These are phyloP conservation scores for Colletotrichum endophyticum DNA, from an alignment of 2,329 filamentous ascomycete genomes.

Conservation along the genomic window DNA sequence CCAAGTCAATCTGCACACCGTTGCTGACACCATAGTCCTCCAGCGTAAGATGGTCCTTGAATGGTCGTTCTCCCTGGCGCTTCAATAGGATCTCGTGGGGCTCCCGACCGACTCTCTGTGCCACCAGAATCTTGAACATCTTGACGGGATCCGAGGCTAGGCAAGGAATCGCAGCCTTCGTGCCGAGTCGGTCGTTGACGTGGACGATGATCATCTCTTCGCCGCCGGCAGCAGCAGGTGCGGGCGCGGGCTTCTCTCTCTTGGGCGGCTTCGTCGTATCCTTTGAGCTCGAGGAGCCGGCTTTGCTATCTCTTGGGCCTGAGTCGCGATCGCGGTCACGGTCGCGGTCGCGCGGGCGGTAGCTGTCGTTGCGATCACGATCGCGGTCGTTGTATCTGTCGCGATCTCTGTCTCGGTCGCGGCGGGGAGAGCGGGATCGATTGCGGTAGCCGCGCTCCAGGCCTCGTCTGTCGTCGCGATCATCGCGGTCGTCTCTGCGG, in stretches of 20 bases:
- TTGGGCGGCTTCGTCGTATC: conserved; percentile 29
- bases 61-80: conserved; percentile 89
- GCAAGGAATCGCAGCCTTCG: conserved; percentile 93
- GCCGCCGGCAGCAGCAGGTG: conserved; percentile 37
- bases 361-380: conserved; percentile 37
- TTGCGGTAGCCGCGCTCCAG: conserved; percentile 60
- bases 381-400: conserved; percentile 32
- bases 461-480: conserved; percentile 35
- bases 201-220: conserved; percentile 94
- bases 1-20: conserved; percentile 74
- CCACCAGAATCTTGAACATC: conserved; percentile 90
- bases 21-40: conserved; percentile 95
- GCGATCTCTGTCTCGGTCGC: conserved; percentile 27
- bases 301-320: conserved; percentile 27
- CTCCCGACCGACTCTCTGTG: conserved; percentile 84
- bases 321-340: conserved; percentile 23
- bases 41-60: conserved; percentile 87
- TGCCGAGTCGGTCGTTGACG: conserved; percentile 93
- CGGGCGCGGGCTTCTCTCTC: conserved; percentile 32
- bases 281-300: conserved; percentile 31
- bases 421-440: conserved; percentile 42
- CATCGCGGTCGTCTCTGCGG: conserved; percentile 46
- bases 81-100: conserved; percentile 92
- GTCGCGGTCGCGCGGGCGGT: conserved; percentile 35
- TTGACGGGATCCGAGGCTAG: conserved; percentile 83